phyloP scores from a whole-genome alignment of 2,329 filamentous ascomycete species.

The Trichoderma brevicompactum region DNA sequence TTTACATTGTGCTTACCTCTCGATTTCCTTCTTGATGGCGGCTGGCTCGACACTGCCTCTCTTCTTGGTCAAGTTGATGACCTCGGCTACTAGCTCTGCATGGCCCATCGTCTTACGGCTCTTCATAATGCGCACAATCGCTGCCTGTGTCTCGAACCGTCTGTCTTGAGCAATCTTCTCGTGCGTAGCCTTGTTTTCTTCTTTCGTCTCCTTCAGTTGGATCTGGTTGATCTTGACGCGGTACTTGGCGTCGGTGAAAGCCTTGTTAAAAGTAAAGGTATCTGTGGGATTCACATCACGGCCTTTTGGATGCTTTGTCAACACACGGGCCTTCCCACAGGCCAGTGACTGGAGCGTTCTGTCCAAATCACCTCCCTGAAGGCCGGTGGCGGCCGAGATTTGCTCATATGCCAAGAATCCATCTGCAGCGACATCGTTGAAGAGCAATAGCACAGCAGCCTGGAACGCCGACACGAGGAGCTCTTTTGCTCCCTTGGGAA shows the following conservation, averaged over 20 bases:
- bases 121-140: conserved; percentile 98
- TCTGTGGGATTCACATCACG: conserved; percentile 79
- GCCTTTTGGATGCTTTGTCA: conserved; percentile 83
- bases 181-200: conserved; percentile 93
- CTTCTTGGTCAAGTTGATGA: conserved; percentile 86
- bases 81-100: conserved; percentile 84
- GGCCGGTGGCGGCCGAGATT: conserved; percentile 73
- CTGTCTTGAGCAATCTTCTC: conserved; percentile 86
- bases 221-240: conserved; percentile 99
- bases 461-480: conserved; percentile 91
- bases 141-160: conserved; percentile 95
- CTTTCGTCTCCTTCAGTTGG: conserved; percentile 92
- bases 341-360: conserved; percentile 94
- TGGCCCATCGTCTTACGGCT: conserved; percentile 85
- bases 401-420: conserved; percentile 74
- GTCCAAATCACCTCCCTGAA: conserved; percentile 77
- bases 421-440: conserved; percentile 69
- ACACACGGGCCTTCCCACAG: conserved; percentile 83
- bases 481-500: conserved; percentile 81
- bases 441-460: conserved; percentile 85
- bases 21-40: conserved; percentile 97
- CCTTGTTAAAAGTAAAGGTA: conserved; percentile 79
- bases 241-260: conserved; percentile 80
- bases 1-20: conserved; percentile 65
- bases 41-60: conserved; percentile 82